Base-by-base conservation (phyloP, 2,329 filamentous ascomycete genomes). In the Botrytis medusae region DNA sequence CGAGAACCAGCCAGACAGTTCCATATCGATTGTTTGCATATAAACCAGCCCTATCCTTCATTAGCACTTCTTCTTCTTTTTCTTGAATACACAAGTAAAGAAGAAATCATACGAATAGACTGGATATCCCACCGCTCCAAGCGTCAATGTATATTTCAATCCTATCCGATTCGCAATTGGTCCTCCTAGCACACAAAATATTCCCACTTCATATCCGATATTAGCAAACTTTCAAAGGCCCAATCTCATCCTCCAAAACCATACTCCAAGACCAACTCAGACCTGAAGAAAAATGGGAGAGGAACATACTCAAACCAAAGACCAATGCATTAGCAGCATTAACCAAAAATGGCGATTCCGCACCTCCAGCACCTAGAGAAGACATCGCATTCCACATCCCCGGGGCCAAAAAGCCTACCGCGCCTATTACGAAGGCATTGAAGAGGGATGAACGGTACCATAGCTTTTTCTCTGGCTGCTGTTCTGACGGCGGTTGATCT, bases 241-340 rank as follows among this genome's bases (percentile, higher is more conserved):
- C 6, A 57, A 29, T 29, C 6, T 57, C 51, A 14, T 29, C 51
- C 25, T 37, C 51, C 51, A 8, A 1, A 29, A 57, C 16, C 6
- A 4, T 4, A 29, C 14, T 29, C 5, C 14, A 29, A 57, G 51
- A 18, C 6, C 25, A 29, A 57, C 8, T 29, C 3, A 29, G 51
- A 57, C 51, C 18, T 18, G 12, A 57, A 57, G 14, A 3, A 18
- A 18, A 1, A 9, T 57, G 14, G 14, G 25, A 4, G 2, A 57
- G n/a, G n/a, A 82, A 81, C 81, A 85, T 84, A 48, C 62, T 65
- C 62, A 84, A 81, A 2, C 81, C 83, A 74, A 83, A 85, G 1
- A 85, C 80, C 1, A 85, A 76, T 0, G 84, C 84, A 72, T 86
- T 86, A n/a, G 83, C 84, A 1, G 83, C 82, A 61, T 84, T 85